Conservation (phyloP, 2,329 filamentous ascomycete genomes). For the Geosmithia morbida region DNA sequence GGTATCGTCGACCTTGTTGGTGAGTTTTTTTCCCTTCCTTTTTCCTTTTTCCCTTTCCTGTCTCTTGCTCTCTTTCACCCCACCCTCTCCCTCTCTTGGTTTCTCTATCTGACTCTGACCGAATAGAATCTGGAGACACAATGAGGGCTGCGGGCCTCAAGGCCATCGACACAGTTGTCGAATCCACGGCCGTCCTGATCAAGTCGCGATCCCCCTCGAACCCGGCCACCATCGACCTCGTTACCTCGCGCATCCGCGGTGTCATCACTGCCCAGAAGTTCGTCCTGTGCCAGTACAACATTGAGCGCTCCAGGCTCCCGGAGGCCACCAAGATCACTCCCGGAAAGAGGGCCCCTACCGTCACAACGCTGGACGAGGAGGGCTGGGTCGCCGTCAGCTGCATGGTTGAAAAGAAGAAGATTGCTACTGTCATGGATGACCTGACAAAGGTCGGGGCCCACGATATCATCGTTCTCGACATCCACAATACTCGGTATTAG, state of each 20-base stretch:
- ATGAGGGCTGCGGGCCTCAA: slow-evolving; percentile 93
- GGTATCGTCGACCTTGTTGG: slow-evolving; percentile 96
- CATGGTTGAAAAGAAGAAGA: slow-evolving; percentile 83
- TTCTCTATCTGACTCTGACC: neutral
- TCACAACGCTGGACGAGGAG: slow-evolving; percentile 77
- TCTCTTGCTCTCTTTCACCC: neutral
- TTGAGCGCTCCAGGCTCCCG: slow-evolving; percentile 54
- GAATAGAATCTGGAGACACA: slow-evolving; percentile 83
- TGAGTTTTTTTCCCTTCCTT: slow-evolving; percentile 28
- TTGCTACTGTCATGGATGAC: slow-evolving; percentile 79
- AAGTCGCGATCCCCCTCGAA: slow-evolving; percentile 77
- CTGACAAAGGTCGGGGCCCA: slow-evolving; percentile 61
- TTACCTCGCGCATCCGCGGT: slow-evolving; percentile 74
- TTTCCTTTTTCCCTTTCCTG: neutral
- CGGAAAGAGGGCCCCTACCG: slow-evolving; percentile 82
- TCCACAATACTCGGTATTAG: slow-evolving; percentile 57
- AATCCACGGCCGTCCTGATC: slow-evolving; percentile 79
- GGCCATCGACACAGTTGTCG: slow-evolving; percentile 85
- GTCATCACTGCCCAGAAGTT: slow-evolving; percentile 93
- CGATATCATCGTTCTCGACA: slow-evolving; percentile 74
- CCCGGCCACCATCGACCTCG: slow-evolving; percentile 65
- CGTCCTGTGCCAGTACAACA: slow-evolving; percentile 93
- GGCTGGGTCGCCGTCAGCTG: slow-evolving; percentile 89
- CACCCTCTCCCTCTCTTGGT: too few relatives aligned
- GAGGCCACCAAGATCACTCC: slow-evolving; percentile 68